phyloP scores from a whole-genome alignment of 2,329 filamentous ascomycete species.

The Penicillium brevicompactum region DNA sequence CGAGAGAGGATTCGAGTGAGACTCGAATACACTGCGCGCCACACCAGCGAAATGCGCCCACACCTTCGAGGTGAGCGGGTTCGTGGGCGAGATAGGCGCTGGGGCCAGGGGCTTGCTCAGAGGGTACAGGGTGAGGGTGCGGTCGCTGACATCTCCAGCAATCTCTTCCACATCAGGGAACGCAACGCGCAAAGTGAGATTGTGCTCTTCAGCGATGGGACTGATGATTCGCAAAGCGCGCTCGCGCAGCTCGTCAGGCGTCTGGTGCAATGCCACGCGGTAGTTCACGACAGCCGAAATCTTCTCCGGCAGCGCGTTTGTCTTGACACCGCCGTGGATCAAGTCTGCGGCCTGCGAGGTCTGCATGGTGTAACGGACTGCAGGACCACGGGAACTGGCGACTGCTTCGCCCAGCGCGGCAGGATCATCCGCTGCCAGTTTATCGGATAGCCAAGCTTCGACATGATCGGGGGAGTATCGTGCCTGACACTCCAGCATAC shows the following conservation, averaged over 20 bases:
- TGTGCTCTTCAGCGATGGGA: conserved; percentile 52
- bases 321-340: conserved; percentile 58
- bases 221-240: conserved; percentile 51
- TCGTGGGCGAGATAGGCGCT: conserved; percentile 38
- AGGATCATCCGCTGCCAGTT: conserved; percentile 52
- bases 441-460: conserved; percentile 42
- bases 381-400: conserved; percentile 41
- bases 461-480: conserved; percentile 55
- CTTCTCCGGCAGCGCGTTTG: conserved; percentile 61
- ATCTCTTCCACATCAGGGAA: conserved; percentile 40
- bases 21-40: conserved; percentile 44
- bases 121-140: conserved; percentile 35
- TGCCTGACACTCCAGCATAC: conserved; percentile 60
- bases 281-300: conserved; percentile 58
- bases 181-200: conserved; percentile 48
- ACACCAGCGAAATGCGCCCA: conserved; percentile 44
- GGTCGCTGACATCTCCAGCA: conserved; percentile 18
- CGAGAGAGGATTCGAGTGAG: conserved; percentile 27
- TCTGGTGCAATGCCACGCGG: conserved; percentile 59
- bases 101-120: conserved; percentile 32
- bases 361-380: conserved; percentile 57
- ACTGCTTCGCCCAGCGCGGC: conserved; percentile 41
- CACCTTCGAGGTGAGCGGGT: conserved; percentile 31
- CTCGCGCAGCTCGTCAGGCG: conserved; percentile 48
- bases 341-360: conserved; percentile 60